Conservation (phyloP, 106 monocot genomes). For the Posidonia australis region DNA sequence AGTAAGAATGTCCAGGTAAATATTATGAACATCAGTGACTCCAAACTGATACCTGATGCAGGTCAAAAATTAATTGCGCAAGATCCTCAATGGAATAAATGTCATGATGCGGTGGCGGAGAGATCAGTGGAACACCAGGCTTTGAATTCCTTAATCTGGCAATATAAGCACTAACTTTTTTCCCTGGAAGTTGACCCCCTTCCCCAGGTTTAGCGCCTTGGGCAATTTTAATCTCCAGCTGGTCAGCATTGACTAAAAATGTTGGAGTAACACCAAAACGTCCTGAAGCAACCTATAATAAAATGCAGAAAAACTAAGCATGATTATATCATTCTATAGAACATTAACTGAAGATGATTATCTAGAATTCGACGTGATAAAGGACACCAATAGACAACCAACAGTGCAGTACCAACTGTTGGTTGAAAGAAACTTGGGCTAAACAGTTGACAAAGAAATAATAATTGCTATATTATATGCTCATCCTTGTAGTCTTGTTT, state of each 20-base stretch:
- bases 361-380: too few species aligned
- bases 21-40: background rate
- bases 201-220: slow-evolving; percentile 99
- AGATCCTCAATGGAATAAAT: slow-evolving; percentile 99
- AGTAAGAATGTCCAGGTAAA: background rate
- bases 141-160: slow-evolving; percentile 96
- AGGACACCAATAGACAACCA: too few species aligned
- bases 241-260: slow-evolving; percentile 92
- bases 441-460: too few species aligned
- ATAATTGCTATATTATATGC: too few species aligned
- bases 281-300: slow-evolving; percentile 89
- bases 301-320: background rate
- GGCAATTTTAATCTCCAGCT: slow-evolving; percentile 97
- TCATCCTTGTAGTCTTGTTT: too few species aligned
- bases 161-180: slow-evolving; percentile 98
- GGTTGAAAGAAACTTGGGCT: too few species aligned
- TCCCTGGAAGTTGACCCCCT: slow-evolving; percentile 97
- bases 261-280: slow-evolving; percentile 99
- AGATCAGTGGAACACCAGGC: slow-evolving; percentile 97
- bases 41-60: slow-evolving; percentile 65
- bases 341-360: too few species aligned
- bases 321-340: too few species aligned
- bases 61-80: slow-evolving; percentile 94
- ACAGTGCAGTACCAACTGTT: too few species aligned
- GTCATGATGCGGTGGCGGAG: slow-evolving; percentile 99